Evolutionary conservation across 345 rosid species (phyloP), one percentile per base, ranked within the genome.

Genomic region (Punica granatum): DNA sequence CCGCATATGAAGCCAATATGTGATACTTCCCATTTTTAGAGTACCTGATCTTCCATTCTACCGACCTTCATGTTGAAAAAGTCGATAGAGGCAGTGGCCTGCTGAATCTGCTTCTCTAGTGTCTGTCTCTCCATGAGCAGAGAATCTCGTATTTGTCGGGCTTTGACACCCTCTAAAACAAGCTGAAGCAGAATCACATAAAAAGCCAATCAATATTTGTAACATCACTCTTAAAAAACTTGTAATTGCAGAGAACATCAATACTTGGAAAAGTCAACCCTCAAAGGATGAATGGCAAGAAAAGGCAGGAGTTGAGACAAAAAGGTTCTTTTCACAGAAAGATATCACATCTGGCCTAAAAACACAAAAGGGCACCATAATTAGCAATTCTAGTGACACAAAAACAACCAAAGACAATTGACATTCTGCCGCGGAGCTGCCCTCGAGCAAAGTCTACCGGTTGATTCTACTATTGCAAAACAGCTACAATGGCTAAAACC

Each of bases 11-110:
- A 56, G 12, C 18, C 2, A 30, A 7, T 26, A 30, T 2, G 33
- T 56, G 34, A 56, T 28, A 26, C 34, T 56, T 18, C 25, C 60
- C 33, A 56, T 56, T 56, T 23, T 46, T 53, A 2, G 30, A 53
- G 63, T 79, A 92, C 99, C 94, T 92, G 98, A 69, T 95, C 97
- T 71, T 90, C 97, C 65, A 92, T 83, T 77, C 88, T 84, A 63
- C 77, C 79, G 65, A 85, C 80, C 79, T 83, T 95, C 69, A 83
- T 83, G 69, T 84, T 78, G 59, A 77, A 85, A 72, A 90, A 85
- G 67, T 85, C 89, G 46, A 84, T 78, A 72, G 87, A 82, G 65
- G 85, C 71, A 79, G 77, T 83, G 60, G 88, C 90, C 75, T 77
- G 90, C 73, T 90, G 96, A 73, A 85, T 82, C 71, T 88, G 89